These are phyloP conservation scores for Botrytis porri DNA, from an alignment of 2,329 filamentous ascomycete genomes.

Conservation along the genomic window DNA sequence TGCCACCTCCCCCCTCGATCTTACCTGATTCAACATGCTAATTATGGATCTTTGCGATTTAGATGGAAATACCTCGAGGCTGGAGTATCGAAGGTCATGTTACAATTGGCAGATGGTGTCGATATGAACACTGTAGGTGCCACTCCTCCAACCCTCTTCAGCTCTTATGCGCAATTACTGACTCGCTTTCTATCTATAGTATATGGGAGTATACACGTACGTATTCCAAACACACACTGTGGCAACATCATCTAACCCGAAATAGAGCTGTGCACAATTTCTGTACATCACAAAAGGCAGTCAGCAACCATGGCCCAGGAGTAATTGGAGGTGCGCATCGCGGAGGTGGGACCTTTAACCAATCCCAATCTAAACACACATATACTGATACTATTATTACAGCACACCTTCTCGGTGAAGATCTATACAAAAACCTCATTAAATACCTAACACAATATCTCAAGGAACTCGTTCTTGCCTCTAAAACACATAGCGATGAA, in stretches of 20 bases:
- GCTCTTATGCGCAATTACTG: slow-evolving; percentile 16
- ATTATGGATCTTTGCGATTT: not conserved
- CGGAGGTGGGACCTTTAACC: slow-evolving; percentile 55
- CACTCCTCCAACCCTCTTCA: not conserved
- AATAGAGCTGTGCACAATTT: slow-evolving; percentile 91
- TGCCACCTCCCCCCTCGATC: not conserved
- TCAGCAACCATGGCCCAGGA: slow-evolving; percentile 52
- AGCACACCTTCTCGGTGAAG: slow-evolving; percentile 94
- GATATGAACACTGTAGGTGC: slow-evolving; percentile 77
- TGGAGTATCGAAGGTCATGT: slow-evolving; percentile 92
- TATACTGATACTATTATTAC: slow-evolving; percentile 23
- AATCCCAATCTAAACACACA: slow-evolving; percentile 19
- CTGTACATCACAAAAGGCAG: slow-evolving; percentile 94
- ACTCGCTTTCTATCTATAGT: slow-evolving; percentile 46
- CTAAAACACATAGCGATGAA: slow-evolving; percentile 81
- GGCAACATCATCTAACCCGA: slow-evolving; percentile 39
- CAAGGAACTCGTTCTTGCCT: slow-evolving; percentile 63
- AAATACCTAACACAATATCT: slow-evolving; percentile 81
- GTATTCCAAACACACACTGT: slow-evolving; percentile 30
- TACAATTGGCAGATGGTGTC: slow-evolving; percentile 84
- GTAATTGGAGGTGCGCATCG: slow-evolving; percentile 58
- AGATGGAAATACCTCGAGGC: slow-evolving; percentile 89
- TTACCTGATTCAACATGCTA: not conserved
- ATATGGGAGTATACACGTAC: slow-evolving; percentile 95
- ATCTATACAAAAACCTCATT: slow-evolving; percentile 89